Base-by-base conservation (phyloP, 306 rosid genomes). In the Arachis hypogaea region DNA sequence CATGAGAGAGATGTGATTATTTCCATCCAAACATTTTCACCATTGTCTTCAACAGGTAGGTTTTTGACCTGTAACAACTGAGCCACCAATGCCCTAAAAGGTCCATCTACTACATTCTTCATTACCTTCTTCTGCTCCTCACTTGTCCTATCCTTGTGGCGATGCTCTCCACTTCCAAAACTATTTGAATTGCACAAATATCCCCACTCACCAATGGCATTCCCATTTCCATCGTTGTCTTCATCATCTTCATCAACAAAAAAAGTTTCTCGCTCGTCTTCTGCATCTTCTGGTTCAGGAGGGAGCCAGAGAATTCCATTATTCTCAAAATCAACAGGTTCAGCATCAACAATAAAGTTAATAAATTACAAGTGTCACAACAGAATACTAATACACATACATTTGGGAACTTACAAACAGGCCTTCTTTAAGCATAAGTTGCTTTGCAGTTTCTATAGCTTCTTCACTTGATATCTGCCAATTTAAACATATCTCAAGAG, bases 231-330 rank as follows among this genome's bases (percentile, higher is more conserved):
- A 54, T 77, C 83, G 66, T 86, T 80, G 43, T 91, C 95, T 43
- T 91, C 97, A 7, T 87, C 88, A 6, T 91, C 97, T 43, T 89
- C 96, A 72, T 87, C 96, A 69, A 83, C 82, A 38, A 87, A 67
- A 69, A 59, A 59, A 28, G 83, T 70, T 82, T 95, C 99, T 65
- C 74, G 82, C 38, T 92, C 99, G 81, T 95, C 98, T 65, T 94
- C 97, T 82, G 84, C 96, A 38, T 94, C 92, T 84, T 95, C 98
- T 11, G 99, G 99, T 68, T 89, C 97, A 59, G 99, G 97, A 54
- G 99, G 99, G 63, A 92, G 90, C 99, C 99, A 95, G 64, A 95
- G 90, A 85, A 14, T 14, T 14, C 14, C 14, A 14, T 14, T 14
- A 14, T 14, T 14, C 14, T 14, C 14, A 14, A 14, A 92, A 88